Evolutionary conservation across 2,329 filamentous ascomycete genomes (phyloP).

Genomic region (Lecanoromycetidae sp.): DNA sequence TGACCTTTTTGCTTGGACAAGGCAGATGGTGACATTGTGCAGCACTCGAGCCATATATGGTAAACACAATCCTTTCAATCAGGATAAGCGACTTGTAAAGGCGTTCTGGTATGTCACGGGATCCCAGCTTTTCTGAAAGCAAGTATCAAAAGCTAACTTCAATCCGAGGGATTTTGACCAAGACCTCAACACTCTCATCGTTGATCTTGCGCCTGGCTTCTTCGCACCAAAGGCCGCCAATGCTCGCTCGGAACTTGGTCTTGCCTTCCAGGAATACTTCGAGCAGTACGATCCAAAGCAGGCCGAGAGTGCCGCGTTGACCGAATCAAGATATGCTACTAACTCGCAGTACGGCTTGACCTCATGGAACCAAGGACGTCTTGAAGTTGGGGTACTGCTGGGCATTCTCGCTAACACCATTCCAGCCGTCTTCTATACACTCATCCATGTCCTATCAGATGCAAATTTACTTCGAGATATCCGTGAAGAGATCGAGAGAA

Average conservation of each 20-base stretch:
- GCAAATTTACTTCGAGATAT: constrained; percentile 22
- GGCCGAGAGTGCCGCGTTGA: constrained; percentile 26
- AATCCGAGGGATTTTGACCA: constrained; percentile 15
- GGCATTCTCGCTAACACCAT: constrained; percentile 33
- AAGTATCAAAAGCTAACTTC: not conserved
- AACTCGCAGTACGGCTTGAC: constrained; percentile 25
- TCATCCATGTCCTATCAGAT: constrained; percentile 30
- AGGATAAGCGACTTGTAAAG: constrained; percentile 23
- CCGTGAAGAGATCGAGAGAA: constrained; percentile 24
- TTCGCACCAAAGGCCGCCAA: constrained; percentile 12
- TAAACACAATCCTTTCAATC: constrained; percentile 27
- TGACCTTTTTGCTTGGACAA: constrained; percentile 14
- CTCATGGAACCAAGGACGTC: constrained; percentile 29
- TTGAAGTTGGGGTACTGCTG: constrained; percentile 32
- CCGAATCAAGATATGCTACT: constrained; percentile 27
- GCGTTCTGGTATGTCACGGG: constrained; percentile 26
- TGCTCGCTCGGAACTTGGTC: constrained; percentile 24
- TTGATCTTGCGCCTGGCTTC: constrained; percentile 5
- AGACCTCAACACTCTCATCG: constrained; percentile 14
- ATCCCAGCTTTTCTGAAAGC: not conserved
- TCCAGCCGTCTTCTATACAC: constrained; percentile 31
- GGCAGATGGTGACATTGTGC: constrained; percentile 19
- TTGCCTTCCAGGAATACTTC: constrained; percentile 32
- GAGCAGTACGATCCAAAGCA: constrained; percentile 27
- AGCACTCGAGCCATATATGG: constrained; percentile 33